Percentiles rank a stretch among this genome's conserved stretches.
phyloP scores from a whole-genome alignment of 2,329 filamentous ascomycete genomes.

The Colletotrichum sidae region DNA sequence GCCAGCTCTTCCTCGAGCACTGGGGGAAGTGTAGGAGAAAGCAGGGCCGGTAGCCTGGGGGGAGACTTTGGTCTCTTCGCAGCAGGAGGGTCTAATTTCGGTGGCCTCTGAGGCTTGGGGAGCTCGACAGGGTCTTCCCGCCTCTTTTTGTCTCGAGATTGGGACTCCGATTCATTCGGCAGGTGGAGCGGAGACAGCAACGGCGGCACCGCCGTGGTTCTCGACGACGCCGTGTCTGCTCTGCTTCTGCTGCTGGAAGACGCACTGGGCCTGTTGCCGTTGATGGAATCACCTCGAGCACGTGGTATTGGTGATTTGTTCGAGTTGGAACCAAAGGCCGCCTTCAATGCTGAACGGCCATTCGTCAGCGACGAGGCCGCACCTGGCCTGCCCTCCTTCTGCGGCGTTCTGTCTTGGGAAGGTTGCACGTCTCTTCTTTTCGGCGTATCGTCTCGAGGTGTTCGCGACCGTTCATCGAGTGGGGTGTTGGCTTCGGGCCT shows the following conservation, averaged over 20 bases:
- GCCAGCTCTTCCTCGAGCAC: constrained; percentile 61
- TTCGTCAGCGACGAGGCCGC: constrained; percentile 48
- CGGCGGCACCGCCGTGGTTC: constrained; percentile 57
- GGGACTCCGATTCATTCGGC: constrained; percentile 48
- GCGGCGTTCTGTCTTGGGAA: constrained; percentile 44
- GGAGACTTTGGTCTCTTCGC: constrained; percentile 53
- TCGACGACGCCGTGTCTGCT: constrained; percentile 49
- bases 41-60: constrained; percentile 58
- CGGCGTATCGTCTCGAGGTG: constrained; percentile 49
- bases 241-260: constrained; percentile 51
- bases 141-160: constrained; percentile 45
- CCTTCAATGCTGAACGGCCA: constrained; percentile 50
- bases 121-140: constrained; percentile 40
- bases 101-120: constrained; percentile 13
- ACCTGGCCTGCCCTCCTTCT: constrained; percentile 44
- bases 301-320: constrained; percentile 52
- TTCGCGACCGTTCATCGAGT: constrained; percentile 47
- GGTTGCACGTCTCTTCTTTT: constrained; percentile 44
- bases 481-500: constrained; percentile 52
- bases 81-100: constrained; percentile 41
- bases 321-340: constrained; percentile 41
- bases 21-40: constrained; percentile 68
- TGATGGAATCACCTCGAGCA: constrained; percentile 54
- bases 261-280: constrained; percentile 53
- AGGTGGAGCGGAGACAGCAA: constrained; percentile 65